These are phyloP conservation scores for Pseudogymnoascus sp. DNA, from an alignment of 2,329 filamentous ascomycete species.

Conservation along the genomic window DNA sequence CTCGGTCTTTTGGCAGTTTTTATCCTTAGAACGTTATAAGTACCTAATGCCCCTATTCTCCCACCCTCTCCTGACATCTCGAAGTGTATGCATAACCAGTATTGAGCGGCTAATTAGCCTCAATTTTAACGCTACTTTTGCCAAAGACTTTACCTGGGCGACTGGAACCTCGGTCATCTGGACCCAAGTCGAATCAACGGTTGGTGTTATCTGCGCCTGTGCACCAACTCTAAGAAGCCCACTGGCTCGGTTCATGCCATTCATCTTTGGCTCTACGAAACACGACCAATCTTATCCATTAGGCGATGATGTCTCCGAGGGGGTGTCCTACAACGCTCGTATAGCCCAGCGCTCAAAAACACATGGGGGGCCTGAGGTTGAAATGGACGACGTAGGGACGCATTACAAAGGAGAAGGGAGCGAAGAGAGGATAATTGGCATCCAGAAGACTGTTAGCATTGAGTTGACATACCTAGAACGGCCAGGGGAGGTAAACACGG, in stretches of 20 bases:
- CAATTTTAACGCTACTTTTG: constrained; percentile 11
- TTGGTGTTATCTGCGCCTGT: constrained; percentile 15
- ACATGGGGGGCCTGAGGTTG: not conserved
- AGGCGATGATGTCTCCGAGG: not conserved
- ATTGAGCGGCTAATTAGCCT: constrained; percentile 15
- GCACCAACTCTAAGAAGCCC: constrained; percentile 14
- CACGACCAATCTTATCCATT: constrained; percentile 7
- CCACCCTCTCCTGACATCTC: not conserved
- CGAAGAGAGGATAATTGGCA: constrained; percentile 15
- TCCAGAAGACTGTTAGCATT: constrained; percentile 11
- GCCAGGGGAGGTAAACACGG: not conserved
- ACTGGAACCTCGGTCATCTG: constrained; percentile 15
- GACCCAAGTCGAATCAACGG: constrained; percentile 16
- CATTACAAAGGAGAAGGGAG: constrained; percentile 7
- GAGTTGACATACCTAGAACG: not conserved
- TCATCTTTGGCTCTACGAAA: not conserved
- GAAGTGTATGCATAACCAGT: constrained; percentile 14
- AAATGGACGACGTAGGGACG: not conserved
- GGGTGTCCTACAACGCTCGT: not conserved
- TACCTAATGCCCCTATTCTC: not conserved
- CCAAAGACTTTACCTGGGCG: constrained; percentile 7
- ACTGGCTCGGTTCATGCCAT: constrained; percentile 8
- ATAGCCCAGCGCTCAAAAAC: not conserved
- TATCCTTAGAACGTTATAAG: constrained; percentile 1
- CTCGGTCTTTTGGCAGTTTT: constrained; percentile 4